A percentile compares a stretch with the other conserved stretches of the same genome.
Conservation (phyloP, 1,284 basidiomycete genomes). For the Austroboletus novae-zelandiae region DNA sequence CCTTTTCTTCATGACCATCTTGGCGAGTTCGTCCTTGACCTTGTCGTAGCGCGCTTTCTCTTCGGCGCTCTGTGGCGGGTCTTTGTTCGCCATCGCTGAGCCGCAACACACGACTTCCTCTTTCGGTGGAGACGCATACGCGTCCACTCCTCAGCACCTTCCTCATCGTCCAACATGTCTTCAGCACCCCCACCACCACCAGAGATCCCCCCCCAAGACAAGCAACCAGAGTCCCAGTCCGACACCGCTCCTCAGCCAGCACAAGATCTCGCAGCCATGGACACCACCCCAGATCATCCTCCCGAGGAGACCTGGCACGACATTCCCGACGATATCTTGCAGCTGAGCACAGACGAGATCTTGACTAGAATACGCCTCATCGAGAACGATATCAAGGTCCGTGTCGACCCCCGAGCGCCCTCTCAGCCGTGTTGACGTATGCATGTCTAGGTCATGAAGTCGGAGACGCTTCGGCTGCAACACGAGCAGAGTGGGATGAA, state of each 20-base stretch:
- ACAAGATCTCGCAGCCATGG: constrained; percentile 57
- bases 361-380: constrained; percentile 84
- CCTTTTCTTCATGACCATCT: constrained; percentile 69
- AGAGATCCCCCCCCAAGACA: constrained; percentile 43
- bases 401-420: constrained; percentile 11
- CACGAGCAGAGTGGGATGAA: constrained; percentile 97
- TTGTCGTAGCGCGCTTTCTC: constrained; percentile 67
- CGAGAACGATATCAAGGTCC: constrained; percentile 91
- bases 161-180: constrained; percentile 49
- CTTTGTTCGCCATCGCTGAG: constrained; percentile 31
- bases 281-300: constrained; percentile 66
- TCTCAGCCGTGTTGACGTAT: background rate
- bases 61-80: constrained; percentile 45
- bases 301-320: constrained; percentile 79
- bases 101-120: constrained; percentile 7
- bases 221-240: constrained; percentile 39
- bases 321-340: constrained; percentile 78
- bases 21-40: constrained; percentile 67
- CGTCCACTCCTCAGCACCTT: constrained; percentile 25
- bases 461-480: constrained; percentile 86
- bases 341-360: constrained; percentile 78
- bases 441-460: constrained; percentile 81
- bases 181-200: constrained; percentile 56
- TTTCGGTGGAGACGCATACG: constrained; percentile 36
- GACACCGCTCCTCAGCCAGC: constrained; percentile 24